These are phyloP conservation scores for Ogataea pignaliae DNA, from an alignment of 805 yeast genomes.

Conservation along the genomic window DNA sequence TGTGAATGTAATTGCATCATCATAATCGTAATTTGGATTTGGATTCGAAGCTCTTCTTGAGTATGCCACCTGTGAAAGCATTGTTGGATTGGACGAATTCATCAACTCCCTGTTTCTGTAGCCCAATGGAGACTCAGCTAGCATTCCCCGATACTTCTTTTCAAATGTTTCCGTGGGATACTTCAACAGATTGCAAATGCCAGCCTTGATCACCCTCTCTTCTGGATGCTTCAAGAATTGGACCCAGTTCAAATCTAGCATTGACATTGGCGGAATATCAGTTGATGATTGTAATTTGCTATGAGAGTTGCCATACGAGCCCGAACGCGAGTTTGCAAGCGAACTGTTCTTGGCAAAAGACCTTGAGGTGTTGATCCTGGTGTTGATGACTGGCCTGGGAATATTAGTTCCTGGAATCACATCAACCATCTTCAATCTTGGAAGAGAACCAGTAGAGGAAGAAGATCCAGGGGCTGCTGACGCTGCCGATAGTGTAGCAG, in stretches of 20 bases:
- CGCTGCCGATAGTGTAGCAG: no score
- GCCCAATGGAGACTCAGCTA: constrained; percentile 60
- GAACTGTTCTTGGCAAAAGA: constrained; percentile 11
- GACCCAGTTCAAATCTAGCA: constrained; percentile 57
- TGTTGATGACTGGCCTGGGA: constrained; percentile 45
- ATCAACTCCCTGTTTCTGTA: constrained; percentile 34
- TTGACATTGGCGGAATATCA: constrained; percentile 43
- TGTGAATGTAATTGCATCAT: constrained; percentile 26
- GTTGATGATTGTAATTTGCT: constrained; percentile 2
- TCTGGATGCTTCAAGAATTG: constrained; percentile 47
- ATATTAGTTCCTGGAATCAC: constrained; percentile 59
- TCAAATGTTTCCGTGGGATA: constrained; percentile 49
- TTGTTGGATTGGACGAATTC: constrained; percentile 19
- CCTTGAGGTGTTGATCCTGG: constrained; percentile 23
- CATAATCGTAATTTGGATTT: constrained; percentile 14
- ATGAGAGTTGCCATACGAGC: constrained; percentile 10
- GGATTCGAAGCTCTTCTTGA: constrained; percentile 6
- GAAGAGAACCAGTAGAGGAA: neutral
- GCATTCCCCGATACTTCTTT: constrained; percentile 49
- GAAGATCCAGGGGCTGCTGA: constrained; percentile 16
- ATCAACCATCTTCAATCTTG: constrained; percentile 21
- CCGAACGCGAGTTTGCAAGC: constrained; percentile 2
- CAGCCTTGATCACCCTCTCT: constrained; percentile 58
- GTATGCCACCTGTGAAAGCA: constrained; percentile 12
- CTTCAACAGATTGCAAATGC: constrained; percentile 44